Base-by-base conservation (phyloP, 306 rosid genomes). In the Argentina anserina region DNA sequence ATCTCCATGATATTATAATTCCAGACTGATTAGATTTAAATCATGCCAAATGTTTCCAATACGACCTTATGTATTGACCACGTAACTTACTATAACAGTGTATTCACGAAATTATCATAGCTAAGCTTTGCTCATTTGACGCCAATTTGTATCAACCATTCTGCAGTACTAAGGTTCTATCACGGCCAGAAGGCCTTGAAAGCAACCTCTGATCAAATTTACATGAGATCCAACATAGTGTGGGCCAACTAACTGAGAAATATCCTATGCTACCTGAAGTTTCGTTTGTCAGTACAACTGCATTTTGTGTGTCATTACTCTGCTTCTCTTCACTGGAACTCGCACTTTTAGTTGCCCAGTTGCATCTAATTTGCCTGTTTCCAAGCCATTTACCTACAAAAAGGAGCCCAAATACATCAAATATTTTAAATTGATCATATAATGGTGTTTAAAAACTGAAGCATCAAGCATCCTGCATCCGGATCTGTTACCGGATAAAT, bases 371-470 rank as follows among this genome's bases (percentile, higher is more conserved):
- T 72, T 88, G 97, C 81, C 95, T 81, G 68, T 89, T 91, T 78
- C 97, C 95, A 74, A 91, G 90, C 97, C 95, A 91, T 77, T 88
- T 88, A 45, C 97, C 97, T 91, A 63, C 47, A 78, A 73, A 12
- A 45, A 18, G 15, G 55, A 73, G n/a, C 20, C 50, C 50, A 72
- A 25, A n/a, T n/a, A 75, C 29, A 58, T 78, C 82, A 75, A 68
- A 50, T 56, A 40, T 70, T 72, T 50, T 47, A 41, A 46, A 65
- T 61, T 61, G 47, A 75, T 70, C 47, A 64, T 40, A 72, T 74
- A 60, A 29, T 26, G 55, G 68, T 26, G 56, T 56, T 34, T 3
- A 21, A 42, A 6, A 39, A 74, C 3, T n/a, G 26, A 52, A 34
- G 39, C 41, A 26, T 3, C 4, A 36, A 43, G 7, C 63, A 63